Conservation (phyloP, 108 stramenopile genomes). For the Conticribra weissflogii region DNA sequence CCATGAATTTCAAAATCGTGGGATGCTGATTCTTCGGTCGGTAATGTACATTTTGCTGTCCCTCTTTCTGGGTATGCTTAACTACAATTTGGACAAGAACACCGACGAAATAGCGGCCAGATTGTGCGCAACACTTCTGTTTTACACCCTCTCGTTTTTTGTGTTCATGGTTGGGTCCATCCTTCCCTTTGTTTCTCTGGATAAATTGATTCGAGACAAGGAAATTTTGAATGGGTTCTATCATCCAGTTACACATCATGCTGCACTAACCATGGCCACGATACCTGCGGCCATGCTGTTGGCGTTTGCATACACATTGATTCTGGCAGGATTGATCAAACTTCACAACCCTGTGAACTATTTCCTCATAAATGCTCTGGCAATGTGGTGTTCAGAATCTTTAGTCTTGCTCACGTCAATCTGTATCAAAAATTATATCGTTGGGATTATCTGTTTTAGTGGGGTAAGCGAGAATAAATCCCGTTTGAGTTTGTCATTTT, state of each 20-base stretch:
- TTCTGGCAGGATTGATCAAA: conserved; percentile 54
- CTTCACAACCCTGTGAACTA: conserved; percentile 50
- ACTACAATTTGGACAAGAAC: conserved; percentile 52
- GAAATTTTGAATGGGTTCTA: conserved; percentile 69
- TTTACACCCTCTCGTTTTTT: conserved; percentile 69
- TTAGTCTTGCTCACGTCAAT: conserved; percentile 62
- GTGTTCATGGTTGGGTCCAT: conserved; percentile 71
- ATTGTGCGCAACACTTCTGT: conserved; percentile 49
- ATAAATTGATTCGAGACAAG: conserved; percentile 65
- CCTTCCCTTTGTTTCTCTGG: conserved; percentile 65
- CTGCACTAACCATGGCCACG: conserved; percentile 49
- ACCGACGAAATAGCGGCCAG: conserved; percentile 36
- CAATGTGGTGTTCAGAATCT: conserved; percentile 57
- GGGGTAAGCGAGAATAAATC: conserved; percentile 32
- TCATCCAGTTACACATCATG: conserved; percentile 55
- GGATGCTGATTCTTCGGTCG: conserved; percentile 58
- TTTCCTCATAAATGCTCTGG: conserved; percentile 59
- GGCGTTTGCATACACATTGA: conserved; percentile 49
- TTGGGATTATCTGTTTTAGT: conserved; percentile 62
- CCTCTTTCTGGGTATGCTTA: conserved; percentile 38
- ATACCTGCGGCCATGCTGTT: conserved; percentile 54
- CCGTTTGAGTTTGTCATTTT: too few relatives aligned
- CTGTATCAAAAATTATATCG: conserved; percentile 63
- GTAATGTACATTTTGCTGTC: conserved; percentile 60
- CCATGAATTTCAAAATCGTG: conserved; percentile 61